Percentiles rank a stretch among this genome's conserved stretches.
phyloP scores from a whole-genome alignment of 495 filamentous ascomycete genomes.

The Penicillium manginii region DNA sequence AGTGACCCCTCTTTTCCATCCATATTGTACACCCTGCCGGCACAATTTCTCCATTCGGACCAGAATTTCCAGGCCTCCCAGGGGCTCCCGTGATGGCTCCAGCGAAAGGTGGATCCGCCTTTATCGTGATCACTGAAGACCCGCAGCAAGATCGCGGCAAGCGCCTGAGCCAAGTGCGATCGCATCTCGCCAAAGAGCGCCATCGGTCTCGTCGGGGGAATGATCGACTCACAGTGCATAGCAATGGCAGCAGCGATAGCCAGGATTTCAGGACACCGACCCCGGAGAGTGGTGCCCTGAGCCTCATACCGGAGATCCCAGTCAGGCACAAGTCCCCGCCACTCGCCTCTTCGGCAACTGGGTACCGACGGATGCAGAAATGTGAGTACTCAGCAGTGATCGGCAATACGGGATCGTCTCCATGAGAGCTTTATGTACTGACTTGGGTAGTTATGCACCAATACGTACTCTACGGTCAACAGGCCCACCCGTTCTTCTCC shows the following conservation, averaged over 20 bases:
- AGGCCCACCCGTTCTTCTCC: slow-evolving; percentile 22
- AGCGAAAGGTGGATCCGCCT: slow-evolving; percentile 10
- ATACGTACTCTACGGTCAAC: slow-evolving; percentile 19
- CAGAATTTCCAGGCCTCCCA: neutral
- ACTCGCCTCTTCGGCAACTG: slow-evolving; percentile 11
- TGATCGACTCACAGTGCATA: neutral
- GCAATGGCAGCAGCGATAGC: neutral
- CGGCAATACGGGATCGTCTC: no score
- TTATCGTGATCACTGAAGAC: slow-evolving; percentile 25
- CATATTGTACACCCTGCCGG: neutral
- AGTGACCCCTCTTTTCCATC: neutral
- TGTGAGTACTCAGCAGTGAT: slow-evolving; percentile 12
- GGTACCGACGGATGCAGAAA: slow-evolving; percentile 9
- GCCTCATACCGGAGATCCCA: slow-evolving; percentile 5
- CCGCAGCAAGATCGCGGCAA: slow-evolving; percentile 18
- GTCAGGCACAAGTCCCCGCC: slow-evolving; percentile 5
- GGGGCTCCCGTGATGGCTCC: neutral
- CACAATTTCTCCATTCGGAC: slow-evolving; percentile 3
- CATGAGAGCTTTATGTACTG: neutral
- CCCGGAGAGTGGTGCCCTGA: neutral
- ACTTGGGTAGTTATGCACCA: slow-evolving; percentile 17
- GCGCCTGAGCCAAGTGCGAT: slow-evolving; percentile 21
- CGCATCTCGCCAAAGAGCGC: slow-evolving; percentile 10
- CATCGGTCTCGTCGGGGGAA: slow-evolving; percentile 1
- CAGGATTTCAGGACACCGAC: neutral